Evolutionary conservation across 2,329 filamentous ascomycete genomes (phyloP), one percentile per base, ranked within the genome.

Genomic region (Malbranchea cinnamomea): DNA sequence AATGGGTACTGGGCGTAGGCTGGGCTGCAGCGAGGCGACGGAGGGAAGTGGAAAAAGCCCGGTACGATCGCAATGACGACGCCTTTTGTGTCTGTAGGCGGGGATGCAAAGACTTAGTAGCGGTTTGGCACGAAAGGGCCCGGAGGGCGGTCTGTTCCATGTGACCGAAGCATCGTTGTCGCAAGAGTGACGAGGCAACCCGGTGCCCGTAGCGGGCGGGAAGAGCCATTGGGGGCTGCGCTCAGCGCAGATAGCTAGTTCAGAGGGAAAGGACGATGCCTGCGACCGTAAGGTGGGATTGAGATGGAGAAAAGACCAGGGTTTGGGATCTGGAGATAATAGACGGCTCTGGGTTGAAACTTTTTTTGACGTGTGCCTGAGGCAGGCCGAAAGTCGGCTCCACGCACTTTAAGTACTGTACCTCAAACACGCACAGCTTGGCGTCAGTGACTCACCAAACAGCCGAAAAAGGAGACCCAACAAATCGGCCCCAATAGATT

Each of bases 1-100:
- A 81, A 60, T 85, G 75, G 31, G 84, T 71, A 50, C 78, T 81
- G 33, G 84, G 82, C 30, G 81, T 77, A 41, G 74, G 63, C 56
- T 89, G 71, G 40, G 62, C 57, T 22, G 52, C 38, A 32, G 49
- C 50, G 37, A 59, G 41, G 31, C 51, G 51, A 37, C 43, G 44
- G 19, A 56, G 42, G 6, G 54, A 52, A 38, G 51, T 52, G 22
- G 57, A 58, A 44, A 62, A 60, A 28, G 50, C 46, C 36, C 56
- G 53, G 41, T 52, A 46, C 44, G 60, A 54, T 26, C 54, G 53
- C 41, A 41, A 51, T 33, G 49, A 44, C 10, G 53, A 46, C 4
- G 49, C 36, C 42, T 53, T 53, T 36, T 50, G 43, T 24, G 37
- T 31, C 31, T 52, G 44, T 36, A 54, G 41, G 39, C 56, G 56